phyloP scores from a whole-genome alignment of 768 basidiomycete species.

The Gautieria morchelliformis region DNA sequence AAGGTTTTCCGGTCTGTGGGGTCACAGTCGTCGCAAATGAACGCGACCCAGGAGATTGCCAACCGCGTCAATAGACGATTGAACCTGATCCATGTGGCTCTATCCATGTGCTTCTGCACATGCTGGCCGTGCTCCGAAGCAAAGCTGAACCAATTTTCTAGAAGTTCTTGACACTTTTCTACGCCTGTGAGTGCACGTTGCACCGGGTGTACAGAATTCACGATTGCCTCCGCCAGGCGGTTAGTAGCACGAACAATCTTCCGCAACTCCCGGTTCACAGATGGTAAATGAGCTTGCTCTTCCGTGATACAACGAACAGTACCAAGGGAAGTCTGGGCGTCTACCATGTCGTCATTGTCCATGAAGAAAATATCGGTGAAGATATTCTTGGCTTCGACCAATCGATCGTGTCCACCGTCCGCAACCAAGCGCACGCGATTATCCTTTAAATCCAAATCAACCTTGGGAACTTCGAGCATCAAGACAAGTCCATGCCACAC shows the following conservation, averaged over 20 bases:
- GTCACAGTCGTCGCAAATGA: conserved; percentile 97
- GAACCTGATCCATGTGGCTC: conserved; percentile 58
- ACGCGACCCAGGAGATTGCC: conserved; percentile 95
- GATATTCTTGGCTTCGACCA: conserved; percentile 66
- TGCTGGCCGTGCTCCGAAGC: conserved; percentile 95
- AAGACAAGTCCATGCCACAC: conserved; percentile 88
- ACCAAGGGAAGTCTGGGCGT: conserved; percentile 31
- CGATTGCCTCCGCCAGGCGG: conserved; percentile 84
- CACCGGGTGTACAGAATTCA: conserved; percentile 85
- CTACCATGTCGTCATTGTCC: conserved; percentile 42
- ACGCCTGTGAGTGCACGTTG: conserved; percentile 53
- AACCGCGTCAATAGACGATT: conserved; percentile 77
- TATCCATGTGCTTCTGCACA: conserved; percentile 82
- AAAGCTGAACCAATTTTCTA: conserved; percentile 92
- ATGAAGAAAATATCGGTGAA: conserved; percentile 55
- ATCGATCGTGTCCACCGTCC: conserved; percentile 73
- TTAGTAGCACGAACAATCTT: conserved; percentile 88
- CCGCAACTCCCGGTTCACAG: conserved; percentile 79
- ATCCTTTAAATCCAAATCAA: conserved; percentile 79
- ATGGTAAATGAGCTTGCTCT: conserved; percentile 83
- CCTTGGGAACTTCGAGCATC: conserved; percentile 60
- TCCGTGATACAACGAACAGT: conserved; percentile 52
- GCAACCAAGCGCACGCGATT: conserved; percentile 87
- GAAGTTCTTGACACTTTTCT: conserved; percentile 67
- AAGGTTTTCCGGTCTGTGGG: conserved; percentile 93